Base-by-base conservation (phyloP, 352 stramenopile species). In the Elongisporangium undulatum region DNA sequence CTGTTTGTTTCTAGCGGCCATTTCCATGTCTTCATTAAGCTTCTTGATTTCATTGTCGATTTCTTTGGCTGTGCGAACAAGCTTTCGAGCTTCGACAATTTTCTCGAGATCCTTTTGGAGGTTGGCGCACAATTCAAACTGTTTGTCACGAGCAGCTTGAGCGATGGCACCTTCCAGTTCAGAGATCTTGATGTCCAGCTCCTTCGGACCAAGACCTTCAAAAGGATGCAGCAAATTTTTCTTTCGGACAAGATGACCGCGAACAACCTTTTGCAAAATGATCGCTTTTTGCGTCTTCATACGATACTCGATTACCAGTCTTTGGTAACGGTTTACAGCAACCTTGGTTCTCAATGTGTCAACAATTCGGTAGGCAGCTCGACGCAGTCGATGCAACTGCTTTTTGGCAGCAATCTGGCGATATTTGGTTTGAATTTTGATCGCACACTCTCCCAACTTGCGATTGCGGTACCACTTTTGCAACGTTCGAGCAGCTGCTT, bases 61-160 rank as follows among this genome's bases (percentile, higher is more conserved):
- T 56, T 96, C 86, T 59, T 96, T 95, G 0, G 83, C 79, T 0
- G 86, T 96, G n/a, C 86, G 85, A 8, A 95, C 84, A 53, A 86
- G 87, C 63, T 92, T 92, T 17, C 85, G 82, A 8, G 83, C 86
- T 17, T 94, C 84, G 0, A 95, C 76, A 26, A 93, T 72, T 50
- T 82, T 84, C 48, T 95, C 85, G 3, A 95, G 63, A 16, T 96
- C 86, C 17, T 92, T 85, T 58, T 95, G 87, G 39, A 96, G 63
- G 24, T 87, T 89, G 0, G 85, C 78, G 45, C 86, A 96, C 55
- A 84, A 56, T 26, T 95, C 85, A 66, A 96, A 96, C 61, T 96
- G 79, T 58, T 94, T 95, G 68, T 80, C 87, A 19, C 74, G 66
- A 0, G 84, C 86, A 20, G 87, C 87, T n/a, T 89, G 69, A 20